Conservation (phyloP, 2,329 filamentous ascomycete genomes). For the Sporothrix globosa region DNA sequence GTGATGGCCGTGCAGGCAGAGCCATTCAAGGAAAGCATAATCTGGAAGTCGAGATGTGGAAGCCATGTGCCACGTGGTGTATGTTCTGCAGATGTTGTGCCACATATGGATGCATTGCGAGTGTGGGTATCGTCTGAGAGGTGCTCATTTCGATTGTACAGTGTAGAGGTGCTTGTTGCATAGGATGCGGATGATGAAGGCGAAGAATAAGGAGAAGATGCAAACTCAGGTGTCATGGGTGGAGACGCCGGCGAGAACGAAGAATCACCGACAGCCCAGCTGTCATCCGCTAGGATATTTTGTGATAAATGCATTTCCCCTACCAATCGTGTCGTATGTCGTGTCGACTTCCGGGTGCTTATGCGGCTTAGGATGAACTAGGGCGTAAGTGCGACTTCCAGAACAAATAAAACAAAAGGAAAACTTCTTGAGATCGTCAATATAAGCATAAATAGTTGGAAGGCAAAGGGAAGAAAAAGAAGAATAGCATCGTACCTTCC, state of each 20-base stretch:
- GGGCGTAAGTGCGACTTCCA: neutral
- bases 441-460: no score
- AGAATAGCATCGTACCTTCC: neutral
- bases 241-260: neutral
- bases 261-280: neutral
- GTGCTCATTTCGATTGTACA: neutral
- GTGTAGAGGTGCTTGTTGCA: neutral
- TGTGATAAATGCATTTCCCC: neutral
- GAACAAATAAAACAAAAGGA: neutral
- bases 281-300: neutral
- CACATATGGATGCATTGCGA: neutral
- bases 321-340: neutral
- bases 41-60: conserved; percentile 1
- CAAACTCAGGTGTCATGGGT: neutral
- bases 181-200: neutral
- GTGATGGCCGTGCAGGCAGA: neutral
- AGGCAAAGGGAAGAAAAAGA: neutral
- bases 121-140: neutral
- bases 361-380: neutral
- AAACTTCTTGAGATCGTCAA: neutral
- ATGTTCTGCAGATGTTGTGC: neutral
- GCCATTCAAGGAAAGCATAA: conserved; percentile 1
- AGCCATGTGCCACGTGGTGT: conserved; percentile 12
- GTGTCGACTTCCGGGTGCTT: neutral
- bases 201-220: neutral